These are phyloP conservation scores for Kentomonas sorsogonicus DNA, from an alignment of 208 protist species.

Conservation along the genomic window DNA sequence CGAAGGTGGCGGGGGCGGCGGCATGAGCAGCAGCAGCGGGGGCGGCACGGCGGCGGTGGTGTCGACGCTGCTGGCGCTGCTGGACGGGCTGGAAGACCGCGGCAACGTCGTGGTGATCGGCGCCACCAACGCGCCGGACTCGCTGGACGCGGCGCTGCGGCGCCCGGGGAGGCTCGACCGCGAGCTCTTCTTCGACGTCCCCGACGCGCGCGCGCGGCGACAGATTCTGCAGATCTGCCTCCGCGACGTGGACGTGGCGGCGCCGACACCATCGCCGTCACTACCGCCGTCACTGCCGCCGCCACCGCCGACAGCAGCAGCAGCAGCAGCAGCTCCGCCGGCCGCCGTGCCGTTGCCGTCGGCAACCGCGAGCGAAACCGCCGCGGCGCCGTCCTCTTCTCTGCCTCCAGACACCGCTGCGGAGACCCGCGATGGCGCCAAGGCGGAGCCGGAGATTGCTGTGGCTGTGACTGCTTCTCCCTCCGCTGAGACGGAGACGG, in stretches of 20 bases:
- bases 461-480: no score
- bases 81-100: conserved; percentile 92
- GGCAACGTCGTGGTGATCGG: conserved; percentile 94
- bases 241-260: conserved; percentile 95
- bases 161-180: conserved; percentile 96
- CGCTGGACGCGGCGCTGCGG: conserved; percentile 94
- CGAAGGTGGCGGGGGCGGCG: conserved; percentile 88
- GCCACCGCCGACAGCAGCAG: no score
- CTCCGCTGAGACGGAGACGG: no score
- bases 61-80: conserved; percentile 90
- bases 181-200: conserved; percentile 90
- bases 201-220: conserved; percentile 66
- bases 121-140: conserved; percentile 94
- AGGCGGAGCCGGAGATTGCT: neutral
- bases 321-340: no score
- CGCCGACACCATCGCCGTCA: conserved; percentile 21
- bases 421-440: no score
- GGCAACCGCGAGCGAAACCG: no score
- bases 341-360: no score
- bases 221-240: conserved; percentile 96
- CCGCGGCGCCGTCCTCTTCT: no score
- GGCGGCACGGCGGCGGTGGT: conserved; percentile 83
- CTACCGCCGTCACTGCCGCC: no score
- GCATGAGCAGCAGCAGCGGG: conserved; percentile 75
- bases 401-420: no score